phyloP scores from a whole-genome alignment of 129 eudicot genomes.

The Solidago caesia region DNA sequence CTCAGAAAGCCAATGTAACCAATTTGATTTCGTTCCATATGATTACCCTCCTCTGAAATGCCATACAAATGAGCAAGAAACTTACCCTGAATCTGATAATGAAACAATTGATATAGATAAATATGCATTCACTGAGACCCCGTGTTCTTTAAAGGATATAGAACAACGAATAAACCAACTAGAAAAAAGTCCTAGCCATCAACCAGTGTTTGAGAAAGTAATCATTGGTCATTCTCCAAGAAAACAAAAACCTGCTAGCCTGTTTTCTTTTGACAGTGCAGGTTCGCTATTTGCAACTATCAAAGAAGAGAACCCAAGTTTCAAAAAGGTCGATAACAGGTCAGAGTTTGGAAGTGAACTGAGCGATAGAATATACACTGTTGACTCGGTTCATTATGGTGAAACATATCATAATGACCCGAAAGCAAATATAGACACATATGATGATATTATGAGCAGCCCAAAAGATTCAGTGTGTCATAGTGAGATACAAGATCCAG shows the following conservation, averaged over 20 bases:
- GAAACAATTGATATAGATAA: slow-evolving; percentile 61
- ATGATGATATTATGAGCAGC: slow-evolving; percentile 44
- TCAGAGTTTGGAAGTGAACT: slow-evolving; percentile 71
- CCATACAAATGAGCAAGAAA: slow-evolving; percentile 49
- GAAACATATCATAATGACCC: slow-evolving; percentile 41
- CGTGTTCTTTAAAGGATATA: slow-evolving; percentile 56
- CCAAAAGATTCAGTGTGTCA: slow-evolving; percentile 45
- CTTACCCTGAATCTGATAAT: slow-evolving; percentile 39
- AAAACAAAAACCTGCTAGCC: slow-evolving; percentile 45
- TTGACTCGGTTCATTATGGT: slow-evolving; percentile 67
- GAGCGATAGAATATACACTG: slow-evolving; percentile 71
- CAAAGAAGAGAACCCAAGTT: slow-evolving; percentile 50
- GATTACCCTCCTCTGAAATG: slow-evolving; percentile 73
- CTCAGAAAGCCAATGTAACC: slow-evolving; percentile 33
- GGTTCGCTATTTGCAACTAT: slow-evolving; percentile 34
- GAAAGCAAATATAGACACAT: slow-evolving; percentile 39
- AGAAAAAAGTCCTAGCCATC: slow-evolving; percentile 54
- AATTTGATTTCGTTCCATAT: slow-evolving; percentile 35
- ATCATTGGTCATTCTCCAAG: slow-evolving; percentile 66
- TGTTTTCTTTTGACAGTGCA: slow-evolving; percentile 47
- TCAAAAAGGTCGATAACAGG: slow-evolving; percentile 47
- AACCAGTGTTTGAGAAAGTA: slow-evolving; percentile 60
- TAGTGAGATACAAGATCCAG: slow-evolving; percentile 50
- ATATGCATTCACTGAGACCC: slow-evolving; percentile 63
- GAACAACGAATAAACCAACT: slow-evolving; percentile 64